These are phyloP conservation scores for Candida vartiovaarae DNA, from an alignment of 805 yeast species.

Conservation along the genomic window DNA sequence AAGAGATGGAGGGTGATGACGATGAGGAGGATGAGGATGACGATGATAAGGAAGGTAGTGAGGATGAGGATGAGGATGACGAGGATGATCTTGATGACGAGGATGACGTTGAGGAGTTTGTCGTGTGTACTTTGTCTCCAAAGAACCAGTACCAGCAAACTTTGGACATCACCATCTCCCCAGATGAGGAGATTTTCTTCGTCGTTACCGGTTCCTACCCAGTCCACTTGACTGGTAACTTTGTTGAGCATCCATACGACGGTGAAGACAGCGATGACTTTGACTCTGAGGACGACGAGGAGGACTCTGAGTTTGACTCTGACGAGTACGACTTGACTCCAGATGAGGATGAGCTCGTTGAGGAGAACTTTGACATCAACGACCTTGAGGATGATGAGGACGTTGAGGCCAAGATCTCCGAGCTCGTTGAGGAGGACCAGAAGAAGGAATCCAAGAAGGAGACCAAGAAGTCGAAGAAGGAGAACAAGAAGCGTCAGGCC, in stretches of 20 bases:
- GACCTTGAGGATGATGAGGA: constrained; percentile 56
- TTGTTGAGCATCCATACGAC: constrained; percentile 92
- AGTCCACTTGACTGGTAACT: constrained; percentile 89
- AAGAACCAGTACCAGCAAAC: constrained; percentile 81
- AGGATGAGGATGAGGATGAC: constrained; percentile 26
- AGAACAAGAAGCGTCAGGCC: constrained; percentile 34
- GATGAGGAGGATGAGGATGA: constrained; percentile 46
- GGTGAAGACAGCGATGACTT: constrained; percentile 60
- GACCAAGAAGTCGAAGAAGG: constrained; percentile 19
- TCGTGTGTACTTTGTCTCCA: constrained; percentile 88
- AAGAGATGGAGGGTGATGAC: constrained; percentile 32
- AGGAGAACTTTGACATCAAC: constrained; percentile 33
- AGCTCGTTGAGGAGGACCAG: constrained; percentile 58
- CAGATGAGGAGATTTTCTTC: constrained; percentile 90
- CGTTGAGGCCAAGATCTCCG: constrained; percentile 66
- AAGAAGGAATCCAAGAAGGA: constrained; percentile 25
- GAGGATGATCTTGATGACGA: constrained; percentile 39
- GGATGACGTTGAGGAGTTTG: constrained; percentile 73
- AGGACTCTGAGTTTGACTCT: constrained; percentile 30
- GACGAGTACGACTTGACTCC: constrained; percentile 64
- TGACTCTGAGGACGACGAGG: constrained; percentile 41
- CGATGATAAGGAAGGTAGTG: constrained; percentile 43
- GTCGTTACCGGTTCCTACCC: constrained; percentile 96
- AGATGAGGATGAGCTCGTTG: constrained; percentile 63
- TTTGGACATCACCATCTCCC: constrained; percentile 80